These are phyloP conservation scores for Neotropicomus parvogracilis DNA, from an alignment of 1,284 basidiomycete species.

Conservation along the genomic window DNA sequence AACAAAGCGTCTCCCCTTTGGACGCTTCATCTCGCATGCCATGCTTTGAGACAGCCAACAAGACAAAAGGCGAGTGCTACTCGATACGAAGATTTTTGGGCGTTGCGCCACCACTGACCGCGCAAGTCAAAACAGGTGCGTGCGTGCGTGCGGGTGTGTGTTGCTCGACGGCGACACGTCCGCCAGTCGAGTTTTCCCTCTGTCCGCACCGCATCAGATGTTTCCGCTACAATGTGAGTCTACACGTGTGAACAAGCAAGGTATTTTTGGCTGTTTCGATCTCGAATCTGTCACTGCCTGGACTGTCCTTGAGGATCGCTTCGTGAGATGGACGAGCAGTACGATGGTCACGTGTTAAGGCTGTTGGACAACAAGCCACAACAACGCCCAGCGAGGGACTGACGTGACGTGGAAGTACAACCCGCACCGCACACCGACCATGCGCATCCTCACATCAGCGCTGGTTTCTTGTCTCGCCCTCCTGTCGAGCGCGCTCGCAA, in stretches of 20 bases:
- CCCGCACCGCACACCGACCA: constrained; percentile 2
- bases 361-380: constrained; percentile 19
- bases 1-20: not conserved
- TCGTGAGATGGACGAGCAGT: not conserved
- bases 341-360: constrained; percentile 21
- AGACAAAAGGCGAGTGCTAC: not conserved
- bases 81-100: too few species aligned
- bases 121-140: too few species aligned
- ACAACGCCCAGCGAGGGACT: constrained; percentile 6
- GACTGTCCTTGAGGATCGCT: too few species aligned
- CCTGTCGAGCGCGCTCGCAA: constrained; percentile 45
- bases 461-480: constrained; percentile 33
- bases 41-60: too few species aligned
- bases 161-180: too few species aligned
- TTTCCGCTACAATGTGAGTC: not conserved
- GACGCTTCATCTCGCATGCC: too few species aligned
- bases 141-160: too few species aligned
- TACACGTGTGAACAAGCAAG: not conserved
- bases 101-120: too few species aligned
- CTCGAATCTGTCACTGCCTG: not conserved
- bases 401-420: constrained; percentile 24
- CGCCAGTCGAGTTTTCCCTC: too few species aligned
- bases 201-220: not conserved
- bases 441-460: constrained; percentile 21
- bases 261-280: not conserved